Percentiles rank a stretch among this genome's conserved stretches.
These are phyloP conservation scores for Morella rubra DNA, from an alignment of 306 rosid genomes.

Conservation along the genomic window DNA sequence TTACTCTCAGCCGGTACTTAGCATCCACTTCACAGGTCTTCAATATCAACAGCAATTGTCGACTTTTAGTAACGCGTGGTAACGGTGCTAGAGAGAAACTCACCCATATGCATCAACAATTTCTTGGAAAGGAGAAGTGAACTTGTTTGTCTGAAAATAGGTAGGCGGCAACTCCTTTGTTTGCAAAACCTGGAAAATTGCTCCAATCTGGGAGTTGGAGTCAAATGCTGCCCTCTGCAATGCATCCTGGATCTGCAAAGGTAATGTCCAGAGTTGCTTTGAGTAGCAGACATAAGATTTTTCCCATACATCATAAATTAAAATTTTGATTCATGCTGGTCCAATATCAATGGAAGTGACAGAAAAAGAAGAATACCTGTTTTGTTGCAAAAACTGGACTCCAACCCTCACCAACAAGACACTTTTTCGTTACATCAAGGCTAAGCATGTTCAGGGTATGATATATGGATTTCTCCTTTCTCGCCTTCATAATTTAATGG, in stretches of 20 bases:
- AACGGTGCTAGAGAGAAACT: conserved; percentile 17
- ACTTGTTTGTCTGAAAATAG: conserved; percentile 56
- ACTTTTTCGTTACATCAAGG: conserved; percentile 91
- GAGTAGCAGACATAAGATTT: conserved; percentile 5
- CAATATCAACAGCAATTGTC: not conserved
- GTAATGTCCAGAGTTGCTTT: not conserved
- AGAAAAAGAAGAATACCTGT: conserved; percentile 51
- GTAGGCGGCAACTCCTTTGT: conserved; percentile 57
- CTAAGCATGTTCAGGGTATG: conserved; percentile 95
- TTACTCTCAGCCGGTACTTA: not conserved
- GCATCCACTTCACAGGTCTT: not conserved
- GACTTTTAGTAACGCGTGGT: not conserved
- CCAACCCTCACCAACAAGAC: conserved; percentile 98
- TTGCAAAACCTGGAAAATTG: conserved; percentile 55
- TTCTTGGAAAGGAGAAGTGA: conserved; percentile 64
- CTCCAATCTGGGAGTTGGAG: conserved; percentile 61
- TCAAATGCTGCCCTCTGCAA: conserved; percentile 51
- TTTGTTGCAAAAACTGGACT: conserved; percentile 83
- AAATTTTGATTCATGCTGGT: conserved; percentile 18
- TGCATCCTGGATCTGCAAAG: conserved; percentile 57
- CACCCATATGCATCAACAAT: conserved; percentile 66
- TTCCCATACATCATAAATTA: not conserved
- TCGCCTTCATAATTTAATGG: conserved; percentile 63
- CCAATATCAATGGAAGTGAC: conserved; percentile 10
- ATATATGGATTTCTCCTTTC: conserved; percentile 87